These are phyloP conservation scores for Crithidia thermophila DNA, from an alignment of 208 protist species.

Conservation along the genomic window DNA sequence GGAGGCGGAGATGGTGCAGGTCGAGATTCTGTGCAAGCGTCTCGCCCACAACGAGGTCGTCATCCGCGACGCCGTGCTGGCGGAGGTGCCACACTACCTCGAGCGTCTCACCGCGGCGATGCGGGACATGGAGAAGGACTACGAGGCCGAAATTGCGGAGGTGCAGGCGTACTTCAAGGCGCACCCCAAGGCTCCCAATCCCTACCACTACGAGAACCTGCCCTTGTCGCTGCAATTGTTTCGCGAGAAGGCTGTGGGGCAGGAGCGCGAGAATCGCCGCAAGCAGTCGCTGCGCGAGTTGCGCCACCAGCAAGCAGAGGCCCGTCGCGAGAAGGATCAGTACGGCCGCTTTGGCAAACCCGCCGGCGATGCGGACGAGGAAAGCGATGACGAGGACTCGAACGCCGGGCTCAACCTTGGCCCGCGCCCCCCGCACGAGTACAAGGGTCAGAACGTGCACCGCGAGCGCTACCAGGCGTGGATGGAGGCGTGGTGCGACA, in stretches of 20 bases:
- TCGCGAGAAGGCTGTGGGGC: constrained; percentile 36
- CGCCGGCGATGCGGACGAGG: constrained; percentile 16
- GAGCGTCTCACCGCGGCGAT: constrained; percentile 44
- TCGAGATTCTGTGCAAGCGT: constrained; percentile 81
- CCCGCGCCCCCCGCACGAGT: constrained; percentile 32
- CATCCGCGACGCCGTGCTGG: constrained; percentile 74
- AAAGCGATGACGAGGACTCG: constrained; percentile 34
- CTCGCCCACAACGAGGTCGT: constrained; percentile 87
- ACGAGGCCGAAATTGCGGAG: constrained; percentile 40
- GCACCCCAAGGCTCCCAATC: constrained; percentile 40
- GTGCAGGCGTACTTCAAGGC: constrained; percentile 49
- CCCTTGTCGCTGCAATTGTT: constrained; percentile 43
- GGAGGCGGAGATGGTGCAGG: constrained; percentile 59
- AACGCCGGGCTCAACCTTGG: constrained; percentile 13
- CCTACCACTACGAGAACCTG: constrained; percentile 71
- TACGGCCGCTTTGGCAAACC: constrained; percentile 43
- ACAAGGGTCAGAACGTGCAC: constrained; percentile 35
- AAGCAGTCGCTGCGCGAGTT: constrained; percentile 39
- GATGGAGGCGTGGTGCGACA: constrained; percentile 73
- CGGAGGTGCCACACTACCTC: constrained; percentile 72
- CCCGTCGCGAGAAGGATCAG: constrained; percentile 33
- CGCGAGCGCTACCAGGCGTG: constrained; percentile 56
- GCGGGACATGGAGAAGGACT: constrained; percentile 49
- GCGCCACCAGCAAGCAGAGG: constrained; percentile 35
- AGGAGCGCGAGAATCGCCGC: constrained; percentile 38